Conservation (phyloP, 192 early-diverging fungal species). For the Pilobolus umbonatus region DNA sequence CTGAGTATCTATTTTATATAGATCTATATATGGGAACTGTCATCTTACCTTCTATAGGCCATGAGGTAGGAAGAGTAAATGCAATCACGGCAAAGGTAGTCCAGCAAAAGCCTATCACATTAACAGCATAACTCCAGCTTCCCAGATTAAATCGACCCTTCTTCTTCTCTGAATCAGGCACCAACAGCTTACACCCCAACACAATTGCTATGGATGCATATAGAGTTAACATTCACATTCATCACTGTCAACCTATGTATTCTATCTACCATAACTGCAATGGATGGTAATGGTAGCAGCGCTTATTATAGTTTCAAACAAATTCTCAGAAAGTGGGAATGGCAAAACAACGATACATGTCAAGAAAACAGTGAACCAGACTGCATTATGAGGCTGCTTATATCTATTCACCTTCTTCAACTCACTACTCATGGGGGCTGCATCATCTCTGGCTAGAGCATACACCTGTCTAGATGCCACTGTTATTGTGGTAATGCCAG, state of each 20-base stretch:
- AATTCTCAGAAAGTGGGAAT: slow-evolving; percentile 23
- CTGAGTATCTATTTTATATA: too few species aligned
- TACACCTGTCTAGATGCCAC: slow-evolving; percentile 44
- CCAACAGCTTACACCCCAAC: slow-evolving; percentile 13
- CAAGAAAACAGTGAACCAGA: background rate
- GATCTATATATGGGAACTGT: background rate
- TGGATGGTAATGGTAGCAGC: slow-evolving; percentile 24
- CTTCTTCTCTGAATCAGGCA: background rate
- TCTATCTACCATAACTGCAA: slow-evolving; percentile 30
- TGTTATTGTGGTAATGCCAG: slow-evolving; percentile 40
- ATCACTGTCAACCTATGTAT: too few species aligned
- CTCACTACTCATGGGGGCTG: slow-evolving; percentile 10
- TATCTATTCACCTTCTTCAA: slow-evolving; percentile 8
- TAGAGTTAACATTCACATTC: background rate
- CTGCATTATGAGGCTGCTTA: slow-evolving; percentile 17
- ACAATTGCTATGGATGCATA: slow-evolving; percentile 16
- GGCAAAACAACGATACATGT: slow-evolving; percentile 17
- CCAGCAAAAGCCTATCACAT: slow-evolving; percentile 21
- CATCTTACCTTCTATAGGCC: slow-evolving; percentile 22
- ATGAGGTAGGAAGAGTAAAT: slow-evolving; percentile 27
- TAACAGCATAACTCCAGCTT: slow-evolving; percentile 16
- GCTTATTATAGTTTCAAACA: slow-evolving; percentile 28
- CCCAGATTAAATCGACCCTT: slow-evolving; percentile 26
- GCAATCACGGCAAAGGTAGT: slow-evolving; percentile 20
- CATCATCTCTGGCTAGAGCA: slow-evolving; percentile 49